phyloP scores from a whole-genome alignment of 116 monocot species.

The Phalaenopsis hybrid region DNA sequence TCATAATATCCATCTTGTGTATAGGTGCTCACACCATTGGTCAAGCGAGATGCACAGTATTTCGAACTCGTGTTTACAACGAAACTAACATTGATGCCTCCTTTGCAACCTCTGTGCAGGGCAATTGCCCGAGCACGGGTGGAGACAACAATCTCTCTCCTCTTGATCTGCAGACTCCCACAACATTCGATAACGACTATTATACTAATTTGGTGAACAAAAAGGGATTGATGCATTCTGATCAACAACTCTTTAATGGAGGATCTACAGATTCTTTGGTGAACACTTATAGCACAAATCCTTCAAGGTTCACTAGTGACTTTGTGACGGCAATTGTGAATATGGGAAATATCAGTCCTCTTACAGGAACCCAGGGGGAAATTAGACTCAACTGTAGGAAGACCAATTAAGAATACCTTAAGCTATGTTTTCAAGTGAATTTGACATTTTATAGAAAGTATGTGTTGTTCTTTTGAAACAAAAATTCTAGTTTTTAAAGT shows the following conservation, averaged over 20 bases:
- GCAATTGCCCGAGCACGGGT: slow-evolving; percentile 10
- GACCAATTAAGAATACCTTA: slow-evolving; percentile 10
- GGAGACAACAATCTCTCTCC: slow-evolving; percentile 35
- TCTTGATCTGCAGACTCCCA: slow-evolving; percentile 23
- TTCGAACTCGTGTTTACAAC: slow-evolving; percentile 21
- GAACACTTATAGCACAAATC: slow-evolving; percentile 2
- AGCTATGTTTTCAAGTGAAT: not conserved
- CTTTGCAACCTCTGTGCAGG: slow-evolving; percentile 8
- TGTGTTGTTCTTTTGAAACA: not conserved
- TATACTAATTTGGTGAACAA: slow-evolving; percentile 20
- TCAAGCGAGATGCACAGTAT: slow-evolving; percentile 18
- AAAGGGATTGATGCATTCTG: slow-evolving; percentile 24
- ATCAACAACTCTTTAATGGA: slow-evolving; percentile 21
- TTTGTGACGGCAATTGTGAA: slow-evolving; percentile 21
- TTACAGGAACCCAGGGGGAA: slow-evolving; percentile 19
- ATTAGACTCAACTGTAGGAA: slow-evolving; percentile 26
- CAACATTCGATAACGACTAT: slow-evolving; percentile 15
- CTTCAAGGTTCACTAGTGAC: slow-evolving; percentile 9
- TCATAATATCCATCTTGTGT: not conserved
- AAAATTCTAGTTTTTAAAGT: not conserved
- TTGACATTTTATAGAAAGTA: not conserved
- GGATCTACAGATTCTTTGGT: slow-evolving; percentile 16
- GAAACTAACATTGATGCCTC: slow-evolving; percentile 19
- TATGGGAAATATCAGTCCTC: slow-evolving; percentile 24
- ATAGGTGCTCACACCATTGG: slow-evolving; percentile 34